A percentile compares a stretch with the other conserved stretches of the same genome.
Evolutionary conservation across 2,329 filamentous ascomycete species (phyloP).

Genomic region (Amauroascus verrucosus): DNA sequence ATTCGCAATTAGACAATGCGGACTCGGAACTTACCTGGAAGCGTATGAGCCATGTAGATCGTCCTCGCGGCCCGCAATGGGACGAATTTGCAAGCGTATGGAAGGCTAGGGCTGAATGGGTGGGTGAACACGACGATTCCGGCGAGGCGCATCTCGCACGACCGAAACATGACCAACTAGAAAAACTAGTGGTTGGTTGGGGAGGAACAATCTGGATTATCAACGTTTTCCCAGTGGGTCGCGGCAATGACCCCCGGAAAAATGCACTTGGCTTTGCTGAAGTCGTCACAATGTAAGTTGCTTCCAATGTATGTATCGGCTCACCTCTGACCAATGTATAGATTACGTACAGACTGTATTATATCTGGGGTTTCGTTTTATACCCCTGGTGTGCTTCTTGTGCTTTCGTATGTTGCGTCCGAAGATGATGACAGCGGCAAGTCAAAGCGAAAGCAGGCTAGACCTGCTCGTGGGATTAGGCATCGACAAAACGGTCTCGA

Average conservation of each 20-base stretch:
- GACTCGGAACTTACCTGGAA: constrained; percentile 86
- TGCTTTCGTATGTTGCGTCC: constrained; percentile 78
- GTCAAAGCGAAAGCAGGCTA: constrained; percentile 24
- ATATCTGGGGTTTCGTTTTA: constrained; percentile 96
- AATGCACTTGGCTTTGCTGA: constrained; percentile 69
- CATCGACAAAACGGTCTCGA: constrained; percentile 69
- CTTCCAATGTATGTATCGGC: constrained; percentile 15
- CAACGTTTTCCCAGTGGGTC: constrained; percentile 69
- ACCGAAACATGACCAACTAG: constrained; percentile 29
- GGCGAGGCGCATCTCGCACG: constrained; percentile 16
- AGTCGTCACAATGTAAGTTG: constrained; percentile 72
- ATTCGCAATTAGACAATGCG: constrained; percentile 63
- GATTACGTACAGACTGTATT: constrained; percentile 90
- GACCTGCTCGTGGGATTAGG: constrained; percentile 53
- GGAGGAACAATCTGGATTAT: constrained; percentile 94
- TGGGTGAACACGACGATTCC: constrained; percentile 59
- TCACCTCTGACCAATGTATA: constrained; percentile 34
- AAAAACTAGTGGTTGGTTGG: constrained; percentile 88
- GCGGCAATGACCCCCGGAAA: constrained; percentile 57
- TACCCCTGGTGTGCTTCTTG: constrained; percentile 78
- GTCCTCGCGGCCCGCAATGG: constrained; percentile 78
- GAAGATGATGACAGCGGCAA: constrained; percentile 54
- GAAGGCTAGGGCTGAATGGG: constrained; percentile 88
- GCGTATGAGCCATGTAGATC: constrained; percentile 80
- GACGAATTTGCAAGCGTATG: constrained; percentile 94